Evolutionary conservation across 805 yeast species (phyloP), one percentile per base, ranked within the genome.

Genomic region (Nakazawaea laoshanensis): DNA sequence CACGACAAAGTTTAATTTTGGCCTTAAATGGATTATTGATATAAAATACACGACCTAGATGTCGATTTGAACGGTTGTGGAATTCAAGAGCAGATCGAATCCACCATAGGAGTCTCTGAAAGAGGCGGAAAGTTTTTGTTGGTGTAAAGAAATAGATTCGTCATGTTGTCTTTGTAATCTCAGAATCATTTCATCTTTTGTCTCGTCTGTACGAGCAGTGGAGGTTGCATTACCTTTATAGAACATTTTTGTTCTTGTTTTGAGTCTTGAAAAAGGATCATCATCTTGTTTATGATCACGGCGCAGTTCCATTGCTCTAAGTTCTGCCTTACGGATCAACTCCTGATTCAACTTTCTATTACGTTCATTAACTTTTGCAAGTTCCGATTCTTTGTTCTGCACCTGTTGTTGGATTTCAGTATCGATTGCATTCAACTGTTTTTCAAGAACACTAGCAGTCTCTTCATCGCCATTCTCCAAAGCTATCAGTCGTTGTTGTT

Each of bases 241-340:
- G 56, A 85, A 89, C 39, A 85, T 74, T 47, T 84, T 74, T 1
- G 96, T 84, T 40, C 77, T 81, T 1, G 97, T 89, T 52, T 84
- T 80, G 50, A 92, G 70, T 53, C 97, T 76, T 44, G 82, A 74
- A 57, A 92, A 92, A 15, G 98, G 97, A 59, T 92, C 84, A 46
- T 67, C 21, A 10, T 18, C 10, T n/a, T 17, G 57, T 27, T 45
- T 62, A 36, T 65, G 42, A 57, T 74, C 43, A 77, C 30, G 27
- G 19, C 24, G 69, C 50, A 59, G 62, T 33, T 72, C 78, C 14
- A 70, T 67, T 30, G 81, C 74, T 45, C 65, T 64, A 31, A 75
- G 56, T 52, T 88, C 96, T 1, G 95, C 96, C 46, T 70, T 68
- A 49, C 94, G 77, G 44, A 87, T 74, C 30, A 72, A 73, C 32